Evolutionary conservation across 2,329 filamentous ascomycete genomes (phyloP).

Genomic region (Colletotrichum siamense): DNA sequence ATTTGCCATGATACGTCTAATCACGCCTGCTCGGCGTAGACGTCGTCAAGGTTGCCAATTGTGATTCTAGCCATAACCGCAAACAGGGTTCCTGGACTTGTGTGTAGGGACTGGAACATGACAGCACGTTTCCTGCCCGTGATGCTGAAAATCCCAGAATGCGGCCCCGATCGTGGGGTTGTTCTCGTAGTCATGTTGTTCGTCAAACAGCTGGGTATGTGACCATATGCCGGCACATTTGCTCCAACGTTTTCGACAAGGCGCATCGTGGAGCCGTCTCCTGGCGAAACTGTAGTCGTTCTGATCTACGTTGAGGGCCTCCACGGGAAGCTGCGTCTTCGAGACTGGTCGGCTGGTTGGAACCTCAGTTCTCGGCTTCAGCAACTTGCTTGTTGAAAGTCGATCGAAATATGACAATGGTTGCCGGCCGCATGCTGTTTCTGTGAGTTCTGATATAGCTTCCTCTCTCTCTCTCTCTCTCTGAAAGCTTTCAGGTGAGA

Average conservation of each 20-base stretch:
- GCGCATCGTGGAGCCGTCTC: too few species aligned
- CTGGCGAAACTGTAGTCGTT: too few species aligned
- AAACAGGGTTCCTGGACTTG: too few species aligned
- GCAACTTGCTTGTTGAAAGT: background rate
- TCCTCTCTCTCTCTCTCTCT: background rate
- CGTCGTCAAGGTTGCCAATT: background rate
- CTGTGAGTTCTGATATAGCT: background rate
- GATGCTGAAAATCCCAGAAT: background rate
- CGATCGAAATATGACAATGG: background rate
- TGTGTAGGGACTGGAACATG: background rate
- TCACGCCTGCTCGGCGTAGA: too few species aligned
- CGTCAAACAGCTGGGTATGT: accelerated
- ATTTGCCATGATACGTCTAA: too few species aligned
- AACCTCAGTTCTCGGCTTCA: background rate
- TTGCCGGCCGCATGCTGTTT: background rate
- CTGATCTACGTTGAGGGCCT: accelerated
- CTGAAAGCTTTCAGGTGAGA: background rate
- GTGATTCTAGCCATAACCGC: too few species aligned
- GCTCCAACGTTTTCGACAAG: background rate
- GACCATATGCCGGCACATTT: accelerated
- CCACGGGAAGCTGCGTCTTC: background rate
- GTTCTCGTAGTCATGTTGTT: background rate
- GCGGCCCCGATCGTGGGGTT: background rate
- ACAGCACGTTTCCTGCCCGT: background rate
- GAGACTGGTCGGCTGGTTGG: background rate